A percentile compares a stretch with the other conserved stretches of the same genome.
phyloP scores from a whole-genome alignment of 805 yeast genomes.

The Teunomyces gatunensis region DNA sequence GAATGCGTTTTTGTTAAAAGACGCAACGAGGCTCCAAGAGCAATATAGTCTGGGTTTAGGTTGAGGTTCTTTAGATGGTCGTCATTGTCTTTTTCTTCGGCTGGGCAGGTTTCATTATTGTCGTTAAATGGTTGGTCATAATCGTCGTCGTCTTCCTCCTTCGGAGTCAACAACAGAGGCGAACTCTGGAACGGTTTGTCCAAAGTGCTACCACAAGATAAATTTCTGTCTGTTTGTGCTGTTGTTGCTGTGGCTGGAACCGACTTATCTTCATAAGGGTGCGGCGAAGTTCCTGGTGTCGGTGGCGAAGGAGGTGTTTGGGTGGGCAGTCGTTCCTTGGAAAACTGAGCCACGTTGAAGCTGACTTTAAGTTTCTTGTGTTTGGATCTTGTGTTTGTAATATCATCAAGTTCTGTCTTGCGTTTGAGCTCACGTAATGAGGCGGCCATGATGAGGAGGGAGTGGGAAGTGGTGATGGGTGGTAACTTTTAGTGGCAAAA shows the following conservation, averaged over 20 bases:
- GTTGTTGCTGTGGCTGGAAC: too few species aligned
- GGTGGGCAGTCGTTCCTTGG: conserved; percentile 2
- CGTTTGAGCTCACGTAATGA: conserved; percentile 32
- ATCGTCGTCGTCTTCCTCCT: conserved; percentile 28
- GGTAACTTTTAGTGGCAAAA: neutral
- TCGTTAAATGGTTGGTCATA: conserved; percentile 2
- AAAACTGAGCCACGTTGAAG: conserved; percentile 5
- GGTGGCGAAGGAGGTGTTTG: conserved; percentile 2
- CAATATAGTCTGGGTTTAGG: conserved; percentile 35
- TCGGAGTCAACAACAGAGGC: conserved; percentile 39
- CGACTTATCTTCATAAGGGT: neutral
- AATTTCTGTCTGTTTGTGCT: too few species aligned
- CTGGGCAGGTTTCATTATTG: conserved; percentile 3
- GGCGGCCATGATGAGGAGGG: conserved; percentile 28
- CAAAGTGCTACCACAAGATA: neutral
- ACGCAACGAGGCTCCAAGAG: conserved; percentile 32
- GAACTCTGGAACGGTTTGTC: conserved; percentile 28
- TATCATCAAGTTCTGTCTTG: conserved; percentile 33
- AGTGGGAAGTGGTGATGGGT: conserved; percentile 4
- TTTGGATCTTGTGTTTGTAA: conserved; percentile 14
- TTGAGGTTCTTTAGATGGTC: conserved; percentile 13
- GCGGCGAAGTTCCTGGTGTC: conserved; percentile 5
- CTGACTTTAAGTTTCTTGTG: conserved; percentile 23
- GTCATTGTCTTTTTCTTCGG: conserved; percentile 4
- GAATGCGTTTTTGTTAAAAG: conserved; percentile 22